phyloP scores from a whole-genome alignment of 2,329 filamentous ascomycete species.

The Nakataea oryzae region DNA sequence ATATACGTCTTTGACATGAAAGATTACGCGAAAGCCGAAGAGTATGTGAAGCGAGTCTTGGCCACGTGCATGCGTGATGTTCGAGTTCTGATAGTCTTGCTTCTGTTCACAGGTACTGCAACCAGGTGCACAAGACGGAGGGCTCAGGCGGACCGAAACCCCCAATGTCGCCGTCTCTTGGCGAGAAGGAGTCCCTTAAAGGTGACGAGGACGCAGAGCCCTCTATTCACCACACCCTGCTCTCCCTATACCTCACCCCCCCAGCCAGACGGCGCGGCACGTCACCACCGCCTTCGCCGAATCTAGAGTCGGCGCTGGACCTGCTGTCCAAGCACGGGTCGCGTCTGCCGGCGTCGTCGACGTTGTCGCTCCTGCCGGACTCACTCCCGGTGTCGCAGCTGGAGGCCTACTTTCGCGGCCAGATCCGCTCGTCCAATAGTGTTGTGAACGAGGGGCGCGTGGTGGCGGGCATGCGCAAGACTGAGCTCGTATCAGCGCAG shows the following conservation, averaged over 20 bases:
- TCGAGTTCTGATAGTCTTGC: neutral
- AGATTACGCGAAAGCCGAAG: slow-evolving; percentile 83
- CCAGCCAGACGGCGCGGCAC: neutral
- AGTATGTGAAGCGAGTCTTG: slow-evolving; percentile 44
- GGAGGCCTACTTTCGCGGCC: slow-evolving; percentile 82
- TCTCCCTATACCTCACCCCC: slow-evolving; percentile 82
- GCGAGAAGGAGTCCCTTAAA: slow-evolving; percentile 31
- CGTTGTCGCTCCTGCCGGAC: slow-evolving; percentile 75
- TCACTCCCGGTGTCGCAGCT: slow-evolving; percentile 68
- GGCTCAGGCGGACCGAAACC: slow-evolving; percentile 19
- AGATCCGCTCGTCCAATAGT: slow-evolving; percentile 78
- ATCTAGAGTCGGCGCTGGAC: slow-evolving; percentile 69
- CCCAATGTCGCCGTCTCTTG: slow-evolving; percentile 17
- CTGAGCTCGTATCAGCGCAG: slow-evolving; percentile 69
- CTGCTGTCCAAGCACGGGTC: slow-evolving; percentile 90
- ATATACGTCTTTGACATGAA: slow-evolving; percentile 95
- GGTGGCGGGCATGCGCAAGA: slow-evolving; percentile 64
- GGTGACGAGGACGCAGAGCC: slow-evolving; percentile 39
- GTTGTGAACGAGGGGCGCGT: slow-evolving; percentile 73
- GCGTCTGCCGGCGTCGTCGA: slow-evolving; percentile 77
- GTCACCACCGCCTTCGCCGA: slow-evolving; percentile 51
- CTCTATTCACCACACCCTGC: slow-evolving; percentile 84
- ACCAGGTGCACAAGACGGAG: slow-evolving; percentile 57
- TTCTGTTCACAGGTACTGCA: slow-evolving; percentile 63
- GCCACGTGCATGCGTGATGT: neutral